phyloP scores from a whole-genome alignment of 164 flowering plant species.

The Nelumbo lutea region DNA sequence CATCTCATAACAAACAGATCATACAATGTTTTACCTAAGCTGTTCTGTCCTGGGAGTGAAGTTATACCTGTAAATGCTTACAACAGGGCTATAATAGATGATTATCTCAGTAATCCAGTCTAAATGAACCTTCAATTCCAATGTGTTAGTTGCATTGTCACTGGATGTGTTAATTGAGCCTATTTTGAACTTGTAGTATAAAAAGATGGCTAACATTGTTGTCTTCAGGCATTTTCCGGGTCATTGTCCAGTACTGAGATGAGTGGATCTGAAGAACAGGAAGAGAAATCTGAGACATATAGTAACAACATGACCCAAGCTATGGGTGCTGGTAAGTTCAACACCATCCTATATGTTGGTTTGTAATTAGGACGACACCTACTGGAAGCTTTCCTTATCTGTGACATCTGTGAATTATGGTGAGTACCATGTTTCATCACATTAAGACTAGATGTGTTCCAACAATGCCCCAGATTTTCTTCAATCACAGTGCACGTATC shows the following conservation, averaged over 20 bases:
- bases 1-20: too few relatives aligned
- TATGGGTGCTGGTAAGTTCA: slow-evolving; percentile 89
- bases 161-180: too few relatives aligned
- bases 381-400: not conserved
- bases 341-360: not conserved
- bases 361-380: not conserved
- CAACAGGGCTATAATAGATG: too few relatives aligned
- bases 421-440: not conserved
- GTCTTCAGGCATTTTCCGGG: slow-evolving; percentile 54
- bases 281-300: slow-evolving; percentile 72
- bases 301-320: slow-evolving; percentile 88
- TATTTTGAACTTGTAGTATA: not conserved
- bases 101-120: too few relatives aligned
- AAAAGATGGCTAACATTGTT: slow-evolving; percentile 4
- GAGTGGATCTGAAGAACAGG: slow-evolving; percentile 43
- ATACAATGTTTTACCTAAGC: too few relatives aligned
- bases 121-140: too few relatives aligned
- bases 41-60: too few relatives aligned
- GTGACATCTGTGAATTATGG: too few relatives aligned
- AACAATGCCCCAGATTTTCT: not conserved
- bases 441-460: not conserved
- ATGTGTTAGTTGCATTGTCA: too few relatives aligned
- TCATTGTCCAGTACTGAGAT: slow-evolving; percentile 43
- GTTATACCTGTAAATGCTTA: too few relatives aligned
- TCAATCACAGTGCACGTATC: too few relatives aligned